These are phyloP conservation scores for Botrytis paeoniae DNA, from an alignment of 2,329 filamentous ascomycete species.

Conservation along the genomic window DNA sequence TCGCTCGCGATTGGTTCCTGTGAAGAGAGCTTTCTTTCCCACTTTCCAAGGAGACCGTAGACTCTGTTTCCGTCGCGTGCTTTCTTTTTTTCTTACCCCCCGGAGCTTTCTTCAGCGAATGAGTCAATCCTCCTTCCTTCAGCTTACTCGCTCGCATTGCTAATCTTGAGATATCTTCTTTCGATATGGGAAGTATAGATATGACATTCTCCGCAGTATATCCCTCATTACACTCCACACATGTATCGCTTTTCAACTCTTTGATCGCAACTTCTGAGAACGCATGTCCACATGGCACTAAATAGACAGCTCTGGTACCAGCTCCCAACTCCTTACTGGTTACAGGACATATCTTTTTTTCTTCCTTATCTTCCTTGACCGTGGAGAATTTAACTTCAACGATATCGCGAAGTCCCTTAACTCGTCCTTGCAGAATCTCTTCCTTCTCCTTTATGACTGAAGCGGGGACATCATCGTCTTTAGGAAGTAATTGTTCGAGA, in stretches of 20 bases:
- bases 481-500: slow-evolving; percentile 62
- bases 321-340: slow-evolving; percentile 84
- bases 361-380: slow-evolving; percentile 45
- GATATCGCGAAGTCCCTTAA: slow-evolving; percentile 81
- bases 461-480: slow-evolving; percentile 48
- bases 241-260: slow-evolving; percentile 65
- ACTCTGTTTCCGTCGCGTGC: slow-evolving; percentile 48
- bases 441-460: slow-evolving; percentile 52
- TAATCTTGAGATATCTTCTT: slow-evolving; percentile 68
- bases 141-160: slow-evolving; percentile 66
- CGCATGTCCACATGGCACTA: slow-evolving; percentile 93
- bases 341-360: slow-evolving; percentile 78
- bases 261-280: slow-evolving; percentile 85
- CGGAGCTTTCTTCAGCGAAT: slow-evolving; percentile 79
- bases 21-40: slow-evolving; percentile 23
- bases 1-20: slow-evolving; percentile 28
- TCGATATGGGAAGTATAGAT: slow-evolving; percentile 70
- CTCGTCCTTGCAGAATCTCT: slow-evolving; percentile 55
- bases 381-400: slow-evolving; percentile 75
- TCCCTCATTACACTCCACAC: slow-evolving; percentile 69
- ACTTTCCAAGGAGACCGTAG: slow-evolving; percentile 22
- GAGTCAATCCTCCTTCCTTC: slow-evolving; percentile 69
- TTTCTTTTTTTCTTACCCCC: slow-evolving; percentile 73
- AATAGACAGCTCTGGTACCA: slow-evolving; percentile 74
- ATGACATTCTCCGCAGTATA: slow-evolving; percentile 77